Percentiles rank a stretch among this genome's conserved stretches.
These are phyloP conservation scores for Lactarius evosmus DNA, from an alignment of 768 basidiomycete genomes.

Conservation along the genomic window DNA sequence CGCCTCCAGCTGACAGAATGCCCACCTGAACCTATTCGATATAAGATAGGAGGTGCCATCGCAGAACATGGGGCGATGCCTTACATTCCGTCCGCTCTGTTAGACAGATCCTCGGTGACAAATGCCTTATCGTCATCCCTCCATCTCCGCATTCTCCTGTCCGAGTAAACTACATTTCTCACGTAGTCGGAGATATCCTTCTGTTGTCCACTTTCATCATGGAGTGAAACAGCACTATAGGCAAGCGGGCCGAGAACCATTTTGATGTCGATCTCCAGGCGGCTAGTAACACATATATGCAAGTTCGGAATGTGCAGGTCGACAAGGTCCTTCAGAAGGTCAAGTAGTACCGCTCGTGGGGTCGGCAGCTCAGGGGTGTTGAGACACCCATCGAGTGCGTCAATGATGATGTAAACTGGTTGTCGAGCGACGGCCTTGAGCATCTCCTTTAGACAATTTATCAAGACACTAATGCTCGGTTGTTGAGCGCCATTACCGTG, in stretches of 20 bases:
- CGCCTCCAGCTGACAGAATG: background rate
- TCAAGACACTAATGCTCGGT: background rate
- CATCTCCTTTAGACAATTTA: background rate
- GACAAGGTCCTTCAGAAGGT: background rate
- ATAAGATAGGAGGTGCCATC: background rate
- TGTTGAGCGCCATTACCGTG: background rate
- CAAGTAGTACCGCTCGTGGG: background rate
- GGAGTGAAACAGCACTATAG: background rate
- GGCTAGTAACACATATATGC: background rate
- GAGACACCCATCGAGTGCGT: too few species aligned
- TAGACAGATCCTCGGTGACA: background rate
- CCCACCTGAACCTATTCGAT: background rate
- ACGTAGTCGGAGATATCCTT: background rate
- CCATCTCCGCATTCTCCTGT: background rate
- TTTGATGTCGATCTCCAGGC: background rate
- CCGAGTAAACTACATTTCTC: background rate
- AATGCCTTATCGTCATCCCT: too few species aligned
- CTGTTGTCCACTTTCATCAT: background rate
- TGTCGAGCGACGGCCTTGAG: background rate
- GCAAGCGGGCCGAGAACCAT: background rate
- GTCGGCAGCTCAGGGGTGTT: background rate
- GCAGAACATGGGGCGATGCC: background rate
- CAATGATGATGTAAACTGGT: background rate
- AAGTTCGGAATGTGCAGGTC: background rate
- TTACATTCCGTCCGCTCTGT: background rate